A percentile compares a stretch with the other conserved stretches of the same genome.
phyloP scores from a whole-genome alignment of 2,329 filamentous ascomycete species.

The Raffaelea albimanens region DNA sequence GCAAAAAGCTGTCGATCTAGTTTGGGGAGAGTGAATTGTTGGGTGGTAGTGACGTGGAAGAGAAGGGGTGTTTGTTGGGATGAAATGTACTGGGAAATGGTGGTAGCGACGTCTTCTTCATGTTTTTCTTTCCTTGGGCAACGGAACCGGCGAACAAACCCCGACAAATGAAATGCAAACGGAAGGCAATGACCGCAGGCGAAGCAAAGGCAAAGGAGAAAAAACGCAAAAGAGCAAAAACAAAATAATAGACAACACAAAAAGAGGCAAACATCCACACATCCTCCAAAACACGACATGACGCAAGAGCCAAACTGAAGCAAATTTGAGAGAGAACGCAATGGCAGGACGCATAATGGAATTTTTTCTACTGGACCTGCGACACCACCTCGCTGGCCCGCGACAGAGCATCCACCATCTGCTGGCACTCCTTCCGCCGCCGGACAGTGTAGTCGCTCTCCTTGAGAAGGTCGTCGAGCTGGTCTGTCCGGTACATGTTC shows the following conservation, averaged over 20 bases:
- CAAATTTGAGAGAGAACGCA: neutral
- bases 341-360: neutral
- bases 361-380: slow-evolving; percentile 48
- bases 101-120: too few relatives aligned
- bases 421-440: slow-evolving; percentile 93
- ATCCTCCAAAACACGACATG: neutral
- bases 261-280: neutral
- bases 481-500: slow-evolving; percentile 90
- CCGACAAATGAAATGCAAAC: neutral
- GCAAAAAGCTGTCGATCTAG: neutral
- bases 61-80: too few relatives aligned
- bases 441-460: slow-evolving; percentile 96
- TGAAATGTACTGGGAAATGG: too few relatives aligned
- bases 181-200: neutral
- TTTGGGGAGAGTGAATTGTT: too few relatives aligned
- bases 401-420: slow-evolving; percentile 92
- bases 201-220: neutral
- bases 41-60: too few relatives aligned
- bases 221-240: too few relatives aligned
- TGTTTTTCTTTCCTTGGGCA: too few relatives aligned
- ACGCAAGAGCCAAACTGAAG: neutral
- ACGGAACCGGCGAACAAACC: too few relatives aligned
- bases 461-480: slow-evolving; percentile 89
- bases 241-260: too few relatives aligned
- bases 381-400: slow-evolving; percentile 95